Evolutionary conservation across 352 stramenopile species (phyloP).

Genomic region (Globisporangium iwayamae): DNA sequence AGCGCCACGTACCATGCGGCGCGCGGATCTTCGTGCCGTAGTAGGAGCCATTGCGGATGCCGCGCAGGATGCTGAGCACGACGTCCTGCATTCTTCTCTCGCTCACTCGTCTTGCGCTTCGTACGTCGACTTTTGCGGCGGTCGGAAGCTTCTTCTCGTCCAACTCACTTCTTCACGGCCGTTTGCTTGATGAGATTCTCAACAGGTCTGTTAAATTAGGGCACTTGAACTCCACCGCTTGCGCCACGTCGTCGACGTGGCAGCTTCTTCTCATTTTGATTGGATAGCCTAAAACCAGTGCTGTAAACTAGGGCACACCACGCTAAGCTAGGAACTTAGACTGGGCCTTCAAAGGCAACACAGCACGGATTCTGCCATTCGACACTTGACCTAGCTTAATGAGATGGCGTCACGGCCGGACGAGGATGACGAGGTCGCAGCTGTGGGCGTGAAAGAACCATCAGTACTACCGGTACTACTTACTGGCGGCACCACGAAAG

Average conservation of each 20-base stretch:
- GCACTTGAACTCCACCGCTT: not conserved
- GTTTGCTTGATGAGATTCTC: constrained; percentile 13
- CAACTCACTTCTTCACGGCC: not conserved
- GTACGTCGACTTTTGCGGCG: not conserved
- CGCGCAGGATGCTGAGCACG: constrained; percentile 70
- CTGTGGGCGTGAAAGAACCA: too few species aligned
- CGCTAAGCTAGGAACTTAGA: not conserved
- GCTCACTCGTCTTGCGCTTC: not conserved
- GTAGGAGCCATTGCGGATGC: constrained; percentile 83
- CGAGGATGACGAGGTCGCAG: not conserved
- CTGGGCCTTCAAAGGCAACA: not conserved
- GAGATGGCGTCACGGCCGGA: not conserved
- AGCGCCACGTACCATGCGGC: constrained; percentile 57
- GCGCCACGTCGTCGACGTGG: constrained; percentile 13
- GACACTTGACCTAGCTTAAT: not conserved
- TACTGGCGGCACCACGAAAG: not conserved
- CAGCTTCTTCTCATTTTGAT: not conserved
- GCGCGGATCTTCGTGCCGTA: constrained; percentile 89
- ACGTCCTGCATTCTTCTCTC: constrained; percentile 36
- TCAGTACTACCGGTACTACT: not conserved
- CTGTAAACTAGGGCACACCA: constrained; percentile 6
- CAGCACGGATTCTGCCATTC: not conserved
- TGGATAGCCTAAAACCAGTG: not conserved
- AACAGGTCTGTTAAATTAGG: constrained; percentile 13
- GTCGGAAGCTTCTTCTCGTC: not conserved